These are phyloP conservation scores for Kwoniella shandongensis DNA, from an alignment of 768 basidiomycete genomes.

Conservation along the genomic window DNA sequence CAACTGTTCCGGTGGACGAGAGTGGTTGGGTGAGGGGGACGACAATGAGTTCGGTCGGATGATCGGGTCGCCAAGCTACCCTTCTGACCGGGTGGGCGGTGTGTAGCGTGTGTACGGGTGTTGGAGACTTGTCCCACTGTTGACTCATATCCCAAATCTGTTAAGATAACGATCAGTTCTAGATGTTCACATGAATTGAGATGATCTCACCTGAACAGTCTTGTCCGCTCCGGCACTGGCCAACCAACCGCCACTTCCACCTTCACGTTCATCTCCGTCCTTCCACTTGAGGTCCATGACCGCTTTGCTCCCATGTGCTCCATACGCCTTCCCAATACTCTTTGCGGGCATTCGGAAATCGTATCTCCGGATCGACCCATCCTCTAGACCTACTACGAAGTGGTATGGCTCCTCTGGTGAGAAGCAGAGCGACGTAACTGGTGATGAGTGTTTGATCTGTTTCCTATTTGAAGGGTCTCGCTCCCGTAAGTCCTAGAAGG, in stretches of 20 bases:
- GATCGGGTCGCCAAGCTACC: constrained; percentile 48
- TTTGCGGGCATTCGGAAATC: constrained; percentile 38
- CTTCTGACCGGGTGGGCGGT: constrained; percentile 45
- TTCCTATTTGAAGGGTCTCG: constrained; percentile 34
- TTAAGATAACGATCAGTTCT: neutral
- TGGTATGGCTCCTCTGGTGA: constrained; percentile 41
- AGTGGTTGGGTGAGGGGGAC: constrained; percentile 39
- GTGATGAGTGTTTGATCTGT: constrained; percentile 37
- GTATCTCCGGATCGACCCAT: constrained; percentile 48
- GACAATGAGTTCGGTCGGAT: constrained; percentile 47
- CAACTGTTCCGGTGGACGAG: constrained; percentile 6
- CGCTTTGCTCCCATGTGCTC: constrained; percentile 48
- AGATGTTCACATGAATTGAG: neutral
- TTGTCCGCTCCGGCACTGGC: constrained; percentile 50
- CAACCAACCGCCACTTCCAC: constrained; percentile 43
- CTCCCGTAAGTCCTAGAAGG: constrained; percentile 45
- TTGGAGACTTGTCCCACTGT: constrained; percentile 35
- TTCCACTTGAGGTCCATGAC: constrained; percentile 52
- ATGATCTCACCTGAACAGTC: constrained; percentile 44
- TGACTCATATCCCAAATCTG: constrained; percentile 53
- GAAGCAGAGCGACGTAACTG: constrained; percentile 44
- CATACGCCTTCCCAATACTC: constrained; percentile 38
- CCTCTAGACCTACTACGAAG: constrained; percentile 45
- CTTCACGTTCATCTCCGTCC: constrained; percentile 24
- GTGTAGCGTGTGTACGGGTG: constrained; percentile 43